Conservation (phyloP, 1,284 basidiomycete species). For the Trametes polyzona region DNA sequence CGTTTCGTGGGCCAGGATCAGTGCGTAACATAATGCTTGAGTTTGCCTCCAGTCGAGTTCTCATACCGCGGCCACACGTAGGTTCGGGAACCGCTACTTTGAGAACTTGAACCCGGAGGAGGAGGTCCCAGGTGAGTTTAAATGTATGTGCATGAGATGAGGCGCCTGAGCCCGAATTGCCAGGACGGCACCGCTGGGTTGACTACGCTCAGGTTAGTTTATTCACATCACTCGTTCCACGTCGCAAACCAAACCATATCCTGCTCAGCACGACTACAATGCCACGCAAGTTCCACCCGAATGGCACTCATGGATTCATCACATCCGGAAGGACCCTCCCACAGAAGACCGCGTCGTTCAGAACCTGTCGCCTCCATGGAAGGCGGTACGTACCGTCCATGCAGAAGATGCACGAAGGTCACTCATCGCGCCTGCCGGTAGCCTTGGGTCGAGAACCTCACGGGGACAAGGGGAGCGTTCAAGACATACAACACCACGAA, state of each 20-base stretch:
- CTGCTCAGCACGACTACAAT: constrained; percentile 77
- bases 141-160: not conserved
- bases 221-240: not conserved
- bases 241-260: not conserved
- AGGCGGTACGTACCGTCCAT: constrained; percentile 62
- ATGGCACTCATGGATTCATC: constrained; percentile 95
- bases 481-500: constrained; percentile 85
- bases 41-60: not conserved
- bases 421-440: constrained; percentile 33
- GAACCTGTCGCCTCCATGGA: constrained; percentile 76
- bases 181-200: constrained; percentile 93
- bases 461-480: constrained; percentile 89
- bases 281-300: constrained; percentile 90
- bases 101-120: constrained; percentile 87
- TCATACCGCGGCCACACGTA: constrained; percentile 35
- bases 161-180: not conserved
- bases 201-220: constrained; percentile 79
- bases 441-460: constrained; percentile 87
- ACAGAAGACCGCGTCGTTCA: constrained; percentile 74
- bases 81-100: constrained; percentile 90
- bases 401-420: not conserved
- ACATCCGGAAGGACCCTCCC: constrained; percentile 86
- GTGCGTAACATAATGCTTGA: constrained; percentile 46
- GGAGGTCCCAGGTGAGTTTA: constrained; percentile 77
- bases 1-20: constrained; percentile 80